phyloP scores from a whole-genome alignment of 208 protist genomes.

The Trypanosoma platydactyli region DNA sequence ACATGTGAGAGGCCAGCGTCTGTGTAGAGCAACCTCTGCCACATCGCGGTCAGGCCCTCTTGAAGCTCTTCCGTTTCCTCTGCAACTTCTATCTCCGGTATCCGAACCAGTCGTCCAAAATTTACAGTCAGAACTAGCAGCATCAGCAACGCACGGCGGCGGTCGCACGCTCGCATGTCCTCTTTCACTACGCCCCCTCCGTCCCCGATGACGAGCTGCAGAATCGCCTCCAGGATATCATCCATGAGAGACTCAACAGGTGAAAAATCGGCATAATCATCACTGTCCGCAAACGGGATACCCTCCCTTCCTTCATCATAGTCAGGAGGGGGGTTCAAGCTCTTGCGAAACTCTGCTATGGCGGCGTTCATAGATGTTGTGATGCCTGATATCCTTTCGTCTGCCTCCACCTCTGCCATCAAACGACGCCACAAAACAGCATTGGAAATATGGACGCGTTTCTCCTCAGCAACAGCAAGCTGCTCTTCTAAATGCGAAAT shows the following conservation, averaged over 20 bases:
- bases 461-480: slow-evolving; percentile 68
- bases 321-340: slow-evolving; percentile 42
- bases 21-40: slow-evolving; percentile 56
- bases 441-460: slow-evolving; percentile 55
- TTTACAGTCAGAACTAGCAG: slow-evolving; percentile 72
- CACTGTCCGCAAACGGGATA: slow-evolving; percentile 66
- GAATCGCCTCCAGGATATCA: slow-evolving; percentile 34
- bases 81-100: slow-evolving; percentile 29
- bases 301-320: slow-evolving; percentile 39
- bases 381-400: slow-evolving; percentile 44
- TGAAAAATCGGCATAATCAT: slow-evolving; percentile 80
- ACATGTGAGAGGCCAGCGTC: slow-evolving; percentile 36
- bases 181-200: slow-evolving; percentile 2
- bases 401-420: slow-evolving; percentile 56
- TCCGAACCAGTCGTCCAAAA: slow-evolving; percentile 40
- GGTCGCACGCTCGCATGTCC: neutral
- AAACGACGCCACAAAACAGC: slow-evolving; percentile 83
- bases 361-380: slow-evolving; percentile 33
- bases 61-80: slow-evolving; percentile 49
- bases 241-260: slow-evolving; percentile 55
- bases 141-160: slow-evolving; percentile 53
- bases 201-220: slow-evolving; percentile 28
- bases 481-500: slow-evolving; percentile 60
- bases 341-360: slow-evolving; percentile 37
- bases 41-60: slow-evolving; percentile 50